Percentiles rank a stretch among this genome's conserved stretches.
Conservation (phyloP, 2,329 filamentous ascomycete genomes). For the Trichoderma hamatum region DNA sequence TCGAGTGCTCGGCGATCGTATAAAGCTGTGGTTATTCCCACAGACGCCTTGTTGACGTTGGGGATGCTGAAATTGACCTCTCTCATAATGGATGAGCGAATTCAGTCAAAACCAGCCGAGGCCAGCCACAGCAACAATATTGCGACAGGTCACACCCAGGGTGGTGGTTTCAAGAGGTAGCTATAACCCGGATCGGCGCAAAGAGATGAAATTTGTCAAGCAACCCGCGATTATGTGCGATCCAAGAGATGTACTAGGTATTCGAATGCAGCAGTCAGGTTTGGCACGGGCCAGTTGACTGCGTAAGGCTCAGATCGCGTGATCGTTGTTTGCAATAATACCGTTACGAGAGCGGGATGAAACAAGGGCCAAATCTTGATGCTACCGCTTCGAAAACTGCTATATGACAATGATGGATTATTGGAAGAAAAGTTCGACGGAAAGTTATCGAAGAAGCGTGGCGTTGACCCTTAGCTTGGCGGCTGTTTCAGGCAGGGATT, state of each 20-base stretch:
- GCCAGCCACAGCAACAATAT: not conserved
- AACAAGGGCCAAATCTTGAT: not conserved
- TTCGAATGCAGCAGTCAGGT: not conserved
- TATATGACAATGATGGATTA: constrained; percentile 26
- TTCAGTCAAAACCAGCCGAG: not conserved
- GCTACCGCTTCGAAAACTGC: not conserved
- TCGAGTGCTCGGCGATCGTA: constrained; percentile 97
- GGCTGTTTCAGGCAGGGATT: constrained; percentile 35
- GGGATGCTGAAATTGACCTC: constrained; percentile 99
- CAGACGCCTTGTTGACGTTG: constrained; percentile 98
- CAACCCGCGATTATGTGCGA: not conserved
- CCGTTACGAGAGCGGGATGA: not conserved
- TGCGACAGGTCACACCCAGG: not conserved
- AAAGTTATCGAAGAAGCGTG: constrained; percentile 23
- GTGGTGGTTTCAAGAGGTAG: not conserved
- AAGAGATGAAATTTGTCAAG: not conserved
- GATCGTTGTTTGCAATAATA: constrained; percentile 6
- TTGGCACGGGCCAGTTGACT: constrained; percentile 2
- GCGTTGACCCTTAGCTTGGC: constrained; percentile 25
- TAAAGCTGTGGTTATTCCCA: constrained; percentile 96
- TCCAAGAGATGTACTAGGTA: not conserved
- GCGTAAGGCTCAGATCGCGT: constrained; percentile 15
- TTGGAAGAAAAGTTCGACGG: constrained; percentile 22
- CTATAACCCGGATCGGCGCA: not conserved
- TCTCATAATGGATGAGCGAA: constrained; percentile 71